Evolutionary conservation across 306 rosid genomes (phyloP), one percentile per base, ranked within the genome.

Genomic region (Echinosophora koreensis): DNA sequence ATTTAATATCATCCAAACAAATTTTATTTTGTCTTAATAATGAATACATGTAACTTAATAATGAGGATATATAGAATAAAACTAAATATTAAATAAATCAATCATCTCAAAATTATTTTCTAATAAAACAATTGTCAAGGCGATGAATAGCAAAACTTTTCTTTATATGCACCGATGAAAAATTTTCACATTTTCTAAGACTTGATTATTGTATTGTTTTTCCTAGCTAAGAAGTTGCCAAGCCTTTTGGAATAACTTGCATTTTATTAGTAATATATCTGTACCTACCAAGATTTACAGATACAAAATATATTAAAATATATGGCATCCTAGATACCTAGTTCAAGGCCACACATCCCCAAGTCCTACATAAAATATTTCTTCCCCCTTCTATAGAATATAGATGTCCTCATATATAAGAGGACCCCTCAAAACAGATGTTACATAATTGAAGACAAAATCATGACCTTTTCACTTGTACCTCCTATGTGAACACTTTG

Each of bases 371-470:
- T 59, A 56, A 65, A 63, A 71, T 58, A 39, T 39, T 56, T 76
- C 16, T 42, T 57, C 60, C 46, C 11, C 54, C 65, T 62, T 66
- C 12, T 79, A 78, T 42, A 57, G 66, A 72, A 51, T 49, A 77
- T 42, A 74, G 54, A 41, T 37, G 74, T 64, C 79, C 71, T 71
- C 2, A 28, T 22, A 22, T 22, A 22, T 56, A 56, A 78, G 78
- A n/a, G 50, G 70, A 50, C 69, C 68, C 60, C 66, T 27, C 6
- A 77, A 85, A 62, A 62, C 4, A 52, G 81, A 84, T 72, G 74
- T 67, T 77, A 77, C 81, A 84, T 55, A 54, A 58, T 80, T 76
- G 39, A 80, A 74, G 79, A 76, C 73, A 76, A 84, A 84, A 71
- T 77, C 52, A 69, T 80, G 87, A 76, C 76, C 44, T 63, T 63